These are phyloP conservation scores for Coemansia sp. DNA, from an alignment of 192 early-diverging fungal genomes.

Conservation along the genomic window DNA sequence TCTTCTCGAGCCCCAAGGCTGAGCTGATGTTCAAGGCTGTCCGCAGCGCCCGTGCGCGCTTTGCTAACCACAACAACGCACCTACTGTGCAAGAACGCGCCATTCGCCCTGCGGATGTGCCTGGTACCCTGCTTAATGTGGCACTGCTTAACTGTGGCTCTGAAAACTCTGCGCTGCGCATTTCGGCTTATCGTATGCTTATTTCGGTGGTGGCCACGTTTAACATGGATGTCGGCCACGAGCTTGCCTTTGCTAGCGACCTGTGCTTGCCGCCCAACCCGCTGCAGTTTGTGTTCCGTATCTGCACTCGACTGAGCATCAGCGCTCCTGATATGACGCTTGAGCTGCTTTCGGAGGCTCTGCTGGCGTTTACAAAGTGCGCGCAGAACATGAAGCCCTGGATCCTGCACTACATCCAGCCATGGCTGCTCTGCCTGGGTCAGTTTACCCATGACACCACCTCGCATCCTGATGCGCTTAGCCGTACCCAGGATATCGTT, in stretches of 20 bases:
- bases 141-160: conserved; percentile 86
- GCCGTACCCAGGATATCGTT: conserved; percentile 71
- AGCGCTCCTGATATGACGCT: conserved; percentile 78
- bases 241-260: conserved; percentile 75
- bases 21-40: conserved; percentile 70
- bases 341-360: conserved; percentile 85
- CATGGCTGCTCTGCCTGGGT: conserved; percentile 83
- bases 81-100: conserved; percentile 68
- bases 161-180: conserved; percentile 74
- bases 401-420: conserved; percentile 85
- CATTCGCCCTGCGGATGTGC: conserved; percentile 85
- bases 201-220: conserved; percentile 78
- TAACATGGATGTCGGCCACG: conserved; percentile 79
- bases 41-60: conserved; percentile 68
- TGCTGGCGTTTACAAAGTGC: conserved; percentile 78
- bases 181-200: conserved; percentile 90
- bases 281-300: conserved; percentile 74
- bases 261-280: conserved; percentile 90
- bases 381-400: conserved; percentile 71
- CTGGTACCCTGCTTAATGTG: conserved; percentile 90
- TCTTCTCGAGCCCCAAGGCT: conserved; percentile 72
- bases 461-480: conserved; percentile 38
- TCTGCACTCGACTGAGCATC: conserved; percentile 78
- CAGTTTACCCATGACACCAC: conserved; percentile 57
- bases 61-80: conserved; percentile 54